Percentiles rank a stretch among this genome's conserved stretches.
Conservation (phyloP, 2,329 filamentous ascomycete genomes). For the Alternaria sp. region DNA sequence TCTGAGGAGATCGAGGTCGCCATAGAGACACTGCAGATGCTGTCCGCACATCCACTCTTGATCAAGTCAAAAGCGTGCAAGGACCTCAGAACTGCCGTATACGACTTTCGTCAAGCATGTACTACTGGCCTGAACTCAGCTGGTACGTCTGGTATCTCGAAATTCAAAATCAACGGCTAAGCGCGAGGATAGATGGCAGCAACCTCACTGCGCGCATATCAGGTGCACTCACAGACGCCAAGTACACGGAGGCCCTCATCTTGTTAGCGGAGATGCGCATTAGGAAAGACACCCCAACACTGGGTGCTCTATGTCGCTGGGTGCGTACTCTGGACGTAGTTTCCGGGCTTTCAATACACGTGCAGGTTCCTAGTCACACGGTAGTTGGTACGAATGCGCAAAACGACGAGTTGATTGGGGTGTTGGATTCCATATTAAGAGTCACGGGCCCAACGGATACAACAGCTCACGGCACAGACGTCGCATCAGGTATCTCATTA, state of each 20-base stretch:
- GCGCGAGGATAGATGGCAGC: slow-evolving; percentile 56
- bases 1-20: slow-evolving; percentile 72
- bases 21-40: slow-evolving; percentile 68
- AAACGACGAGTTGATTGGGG: slow-evolving; percentile 62
- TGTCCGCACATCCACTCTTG: slow-evolving; percentile 66
- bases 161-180: slow-evolving; percentile 7
- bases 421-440: slow-evolving; percentile 70
- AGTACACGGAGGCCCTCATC: slow-evolving; percentile 71
- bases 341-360: slow-evolving; percentile 68
- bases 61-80: slow-evolving; percentile 75
- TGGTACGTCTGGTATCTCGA: slow-evolving; percentile 44
- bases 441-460: slow-evolving; percentile 69
- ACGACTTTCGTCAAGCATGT: slow-evolving; percentile 73
- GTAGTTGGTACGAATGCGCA: slow-evolving; percentile 54
- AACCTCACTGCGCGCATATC: slow-evolving; percentile 74
- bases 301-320: slow-evolving; percentile 76
- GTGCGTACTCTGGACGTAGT: slow-evolving; percentile 75
- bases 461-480: slow-evolving; percentile 35
- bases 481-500: slow-evolving; percentile 60
- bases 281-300: slow-evolving; percentile 69
- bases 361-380: slow-evolving; percentile 52
- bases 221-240: slow-evolving; percentile 70
- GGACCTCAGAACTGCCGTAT: slow-evolving; percentile 71
- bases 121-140: slow-evolving; percentile 70
- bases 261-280: slow-evolving; percentile 75